These are phyloP conservation scores for Didymella arachidicola DNA, from an alignment of 2,329 filamentous ascomycete genomes.

Conservation along the genomic window DNA sequence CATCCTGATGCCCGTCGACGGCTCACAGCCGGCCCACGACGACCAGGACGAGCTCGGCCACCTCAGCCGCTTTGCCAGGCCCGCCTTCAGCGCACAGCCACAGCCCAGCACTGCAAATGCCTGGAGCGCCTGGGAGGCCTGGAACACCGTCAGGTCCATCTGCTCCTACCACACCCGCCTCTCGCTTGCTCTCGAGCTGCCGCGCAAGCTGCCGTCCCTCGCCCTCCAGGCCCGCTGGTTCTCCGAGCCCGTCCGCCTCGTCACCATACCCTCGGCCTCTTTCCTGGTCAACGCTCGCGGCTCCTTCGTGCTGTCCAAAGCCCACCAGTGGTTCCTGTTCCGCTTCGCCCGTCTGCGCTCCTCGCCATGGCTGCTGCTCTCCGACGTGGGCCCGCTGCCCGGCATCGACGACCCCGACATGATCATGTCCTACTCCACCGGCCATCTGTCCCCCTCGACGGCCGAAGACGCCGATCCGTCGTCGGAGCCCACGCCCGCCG, in stretches of 20 bases:
- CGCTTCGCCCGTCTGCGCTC: conserved; percentile 65
- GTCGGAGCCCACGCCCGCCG: conserved; percentile 69
- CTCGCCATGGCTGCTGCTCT: conserved; percentile 67
- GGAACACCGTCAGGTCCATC: conserved; percentile 84
- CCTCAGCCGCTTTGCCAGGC: conserved; percentile 58
- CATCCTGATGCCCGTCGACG: conserved; percentile 84
- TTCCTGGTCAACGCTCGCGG: conserved; percentile 67
- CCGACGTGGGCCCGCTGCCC: conserved; percentile 64
- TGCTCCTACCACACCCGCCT: conserved; percentile 86
- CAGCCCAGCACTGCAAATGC: conserved; percentile 62
- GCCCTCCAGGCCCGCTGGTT: conserved; percentile 68
- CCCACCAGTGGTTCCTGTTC: conserved; percentile 65
- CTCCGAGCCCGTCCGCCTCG: conserved; percentile 67
- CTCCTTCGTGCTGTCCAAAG: conserved; percentile 65
- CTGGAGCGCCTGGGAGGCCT: conserved; percentile 89
- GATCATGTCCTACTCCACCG: conserved; percentile 48
- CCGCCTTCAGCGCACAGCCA: conserved; percentile 49
- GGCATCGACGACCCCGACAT: conserved; percentile 54
- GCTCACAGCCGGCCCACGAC: conserved; percentile 65
- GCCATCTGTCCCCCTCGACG: conserved; percentile 53
- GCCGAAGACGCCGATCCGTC: conserved; percentile 50
- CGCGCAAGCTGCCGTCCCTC: conserved; percentile 65
- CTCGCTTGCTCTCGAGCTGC: conserved; percentile 70
- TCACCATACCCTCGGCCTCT: conserved; percentile 60
- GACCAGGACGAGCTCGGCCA: conserved; percentile 61